Conservation (phyloP, 257 asterid species). For the Nyctanthes arbortristis region DNA sequence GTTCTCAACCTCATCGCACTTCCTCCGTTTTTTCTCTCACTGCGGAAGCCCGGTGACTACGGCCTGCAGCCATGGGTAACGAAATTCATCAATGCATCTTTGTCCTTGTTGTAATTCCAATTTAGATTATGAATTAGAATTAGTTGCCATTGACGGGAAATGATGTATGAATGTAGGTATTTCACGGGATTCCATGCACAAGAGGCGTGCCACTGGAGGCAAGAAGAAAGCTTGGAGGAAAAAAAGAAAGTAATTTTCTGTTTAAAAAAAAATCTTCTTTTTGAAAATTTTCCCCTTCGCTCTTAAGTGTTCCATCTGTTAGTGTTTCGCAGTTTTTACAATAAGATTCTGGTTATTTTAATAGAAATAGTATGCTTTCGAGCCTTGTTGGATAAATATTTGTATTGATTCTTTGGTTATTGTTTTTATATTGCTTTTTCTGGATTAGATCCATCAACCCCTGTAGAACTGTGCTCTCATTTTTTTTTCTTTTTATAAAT, state of each 20-base stretch:
- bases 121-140: background rate
- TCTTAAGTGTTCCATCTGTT: no score
- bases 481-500: no score
- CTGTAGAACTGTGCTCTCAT: no score
- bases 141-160: background rate
- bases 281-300: background rate
- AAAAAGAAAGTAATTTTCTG: slow-evolving; percentile 48
- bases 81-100: background rate
- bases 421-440: no score
- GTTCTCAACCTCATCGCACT: background rate
- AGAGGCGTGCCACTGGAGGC: slow-evolving; percentile 60
- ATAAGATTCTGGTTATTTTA: no score
- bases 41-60: background rate
- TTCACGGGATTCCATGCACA: slow-evolving; percentile 60
- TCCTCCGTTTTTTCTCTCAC: background rate
- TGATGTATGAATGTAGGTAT: slow-evolving; percentile 31
- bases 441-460: no score
- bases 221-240: slow-evolving; percentile 60
- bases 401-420: no score
- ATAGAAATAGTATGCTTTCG: no score
- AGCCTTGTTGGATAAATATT: no score
- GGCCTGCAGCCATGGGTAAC: slow-evolving; percentile 24
- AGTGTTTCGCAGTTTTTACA: background rate
- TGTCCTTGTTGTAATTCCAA: background rate
- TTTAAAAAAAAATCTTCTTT: background rate